Percentiles rank a stretch among this genome's conserved stretches.
These are phyloP conservation scores for Trametes hirsuta DNA, from an alignment of 1,284 basidiomycete genomes.

Conservation along the genomic window DNA sequence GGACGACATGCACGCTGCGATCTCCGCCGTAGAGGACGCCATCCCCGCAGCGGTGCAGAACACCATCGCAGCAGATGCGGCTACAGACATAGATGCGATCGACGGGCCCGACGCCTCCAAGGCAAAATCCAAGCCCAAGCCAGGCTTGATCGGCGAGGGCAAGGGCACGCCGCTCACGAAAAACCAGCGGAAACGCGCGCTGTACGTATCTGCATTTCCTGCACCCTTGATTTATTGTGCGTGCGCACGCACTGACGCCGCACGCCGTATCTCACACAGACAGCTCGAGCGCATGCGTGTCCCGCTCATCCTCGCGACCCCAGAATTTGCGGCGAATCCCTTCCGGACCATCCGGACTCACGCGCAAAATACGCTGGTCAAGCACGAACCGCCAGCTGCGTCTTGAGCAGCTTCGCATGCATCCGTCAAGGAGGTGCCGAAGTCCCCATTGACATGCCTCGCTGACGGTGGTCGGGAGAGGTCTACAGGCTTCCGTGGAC, in stretches of 20 bases:
- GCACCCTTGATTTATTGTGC: not conserved
- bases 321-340: slow-evolving; percentile 69
- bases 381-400: slow-evolving; percentile 40
- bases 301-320: slow-evolving; percentile 70
- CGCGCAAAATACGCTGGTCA: slow-evolving; percentile 76
- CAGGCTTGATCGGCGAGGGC: slow-evolving; percentile 71
- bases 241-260: slow-evolving; percentile 8
- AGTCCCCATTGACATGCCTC: not conserved
- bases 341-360: slow-evolving; percentile 82
- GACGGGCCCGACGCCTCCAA: slow-evolving; percentile 18
- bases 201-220: slow-evolving; percentile 53
- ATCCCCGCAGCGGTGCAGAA: slow-evolving; percentile 26
- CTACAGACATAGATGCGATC: slow-evolving; percentile 17
- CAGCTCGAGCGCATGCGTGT: slow-evolving; percentile 70
- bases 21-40: slow-evolving; percentile 53
- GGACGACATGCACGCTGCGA: slow-evolving; percentile 57
- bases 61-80: slow-evolving; percentile 16
- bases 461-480: not conserved
- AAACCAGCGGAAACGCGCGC: slow-evolving; percentile 65
- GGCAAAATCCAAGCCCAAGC: slow-evolving; percentile 32
- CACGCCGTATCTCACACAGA: slow-evolving; percentile 41
- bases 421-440: not conserved
- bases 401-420: slow-evolving; percentile 8
- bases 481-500: slow-evolving; percentile 1
- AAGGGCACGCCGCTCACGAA: slow-evolving; percentile 63